These are phyloP conservation scores for Clarireedia homoeocarpa DNA, from an alignment of 2,329 filamentous ascomycete genomes.

Conservation along the genomic window DNA sequence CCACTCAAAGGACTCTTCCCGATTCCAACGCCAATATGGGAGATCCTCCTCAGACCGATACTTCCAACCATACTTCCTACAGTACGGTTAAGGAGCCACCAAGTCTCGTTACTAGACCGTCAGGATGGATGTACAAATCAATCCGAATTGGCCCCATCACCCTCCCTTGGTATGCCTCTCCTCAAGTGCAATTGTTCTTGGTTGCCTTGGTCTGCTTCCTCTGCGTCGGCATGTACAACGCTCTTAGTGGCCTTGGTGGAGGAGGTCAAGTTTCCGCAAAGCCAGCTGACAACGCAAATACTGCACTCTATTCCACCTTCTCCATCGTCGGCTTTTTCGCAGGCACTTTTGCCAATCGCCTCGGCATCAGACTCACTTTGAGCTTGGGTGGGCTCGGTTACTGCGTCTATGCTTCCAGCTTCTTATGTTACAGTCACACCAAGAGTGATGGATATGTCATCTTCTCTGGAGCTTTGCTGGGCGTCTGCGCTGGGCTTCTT, in stretches of 20 bases:
- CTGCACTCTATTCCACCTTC: slow-evolving; percentile 40
- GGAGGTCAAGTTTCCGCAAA: slow-evolving; percentile 44
- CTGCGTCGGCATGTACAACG: slow-evolving; percentile 64
- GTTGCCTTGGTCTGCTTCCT: slow-evolving; percentile 62
- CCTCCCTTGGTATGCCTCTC: slow-evolving; percentile 64
- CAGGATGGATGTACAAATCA: slow-evolving; percentile 6
- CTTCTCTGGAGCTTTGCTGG: slow-evolving; percentile 69
- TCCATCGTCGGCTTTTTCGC: slow-evolving; percentile 58
- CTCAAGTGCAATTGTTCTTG: slow-evolving; percentile 60
- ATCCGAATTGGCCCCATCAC: slow-evolving; percentile 35
- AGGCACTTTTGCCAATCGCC: slow-evolving; percentile 65
- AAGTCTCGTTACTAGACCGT: background rate
- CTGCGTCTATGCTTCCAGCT: slow-evolving; percentile 57
- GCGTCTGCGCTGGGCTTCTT: slow-evolving; percentile 67
- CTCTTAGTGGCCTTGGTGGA: slow-evolving; percentile 53
- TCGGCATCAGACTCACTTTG: slow-evolving; percentile 60
- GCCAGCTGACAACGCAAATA: slow-evolving; percentile 30
- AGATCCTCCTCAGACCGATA: slow-evolving; percentile 1
- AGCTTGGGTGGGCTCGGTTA: slow-evolving; percentile 68
- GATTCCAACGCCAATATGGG: background rate
- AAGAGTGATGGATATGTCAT: slow-evolving; percentile 51
- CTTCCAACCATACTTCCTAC: slow-evolving; percentile 2
- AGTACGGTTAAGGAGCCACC: background rate
- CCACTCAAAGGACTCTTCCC: background rate
- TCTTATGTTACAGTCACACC: slow-evolving; percentile 35